phyloP scores from a whole-genome alignment of 2,329 filamentous ascomycete genomes.

The Hypoxylon sp. region DNA sequence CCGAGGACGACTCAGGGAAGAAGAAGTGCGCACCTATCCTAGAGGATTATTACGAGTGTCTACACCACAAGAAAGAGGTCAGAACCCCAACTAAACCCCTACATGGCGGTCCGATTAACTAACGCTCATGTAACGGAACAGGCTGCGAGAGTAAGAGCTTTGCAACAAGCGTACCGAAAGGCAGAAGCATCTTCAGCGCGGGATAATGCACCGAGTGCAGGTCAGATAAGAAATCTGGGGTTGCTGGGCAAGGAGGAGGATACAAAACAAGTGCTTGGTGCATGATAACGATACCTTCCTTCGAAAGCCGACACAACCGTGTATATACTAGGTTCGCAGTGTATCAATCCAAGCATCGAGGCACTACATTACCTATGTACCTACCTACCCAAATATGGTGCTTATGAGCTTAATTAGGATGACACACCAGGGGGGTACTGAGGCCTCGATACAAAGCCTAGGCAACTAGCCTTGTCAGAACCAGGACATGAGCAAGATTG shows the following conservation, averaged over 20 bases:
- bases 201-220: slow-evolving; percentile 82
- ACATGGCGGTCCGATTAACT: slow-evolving; percentile 14
- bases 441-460: neutral
- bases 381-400: neutral
- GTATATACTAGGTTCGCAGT: slow-evolving; percentile 38
- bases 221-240: slow-evolving; percentile 87
- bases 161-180: slow-evolving; percentile 88
- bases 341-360: slow-evolving; percentile 32
- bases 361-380: too few relatives aligned
- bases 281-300: slow-evolving; percentile 33
- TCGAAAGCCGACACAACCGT: slow-evolving; percentile 25
- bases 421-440: too few relatives aligned
- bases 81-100: slow-evolving; percentile 23
- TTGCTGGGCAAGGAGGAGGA: slow-evolving; percentile 86
- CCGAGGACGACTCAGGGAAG: slow-evolving; percentile 81
- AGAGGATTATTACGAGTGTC: slow-evolving; percentile 98
- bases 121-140: slow-evolving; percentile 48
- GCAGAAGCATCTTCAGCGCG: slow-evolving; percentile 76
- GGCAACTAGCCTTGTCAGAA: neutral
- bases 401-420: neutral
- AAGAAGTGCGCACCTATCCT: slow-evolving; percentile 85
- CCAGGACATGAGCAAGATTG: too few relatives aligned
- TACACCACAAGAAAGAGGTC: slow-evolving; percentile 99
- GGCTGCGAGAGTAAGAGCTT: slow-evolving; percentile 78
- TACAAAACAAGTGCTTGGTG: slow-evolving; percentile 65